Base-by-base conservation (phyloP, 179 eudicot species). In the Amaranthus tricolor region DNA sequence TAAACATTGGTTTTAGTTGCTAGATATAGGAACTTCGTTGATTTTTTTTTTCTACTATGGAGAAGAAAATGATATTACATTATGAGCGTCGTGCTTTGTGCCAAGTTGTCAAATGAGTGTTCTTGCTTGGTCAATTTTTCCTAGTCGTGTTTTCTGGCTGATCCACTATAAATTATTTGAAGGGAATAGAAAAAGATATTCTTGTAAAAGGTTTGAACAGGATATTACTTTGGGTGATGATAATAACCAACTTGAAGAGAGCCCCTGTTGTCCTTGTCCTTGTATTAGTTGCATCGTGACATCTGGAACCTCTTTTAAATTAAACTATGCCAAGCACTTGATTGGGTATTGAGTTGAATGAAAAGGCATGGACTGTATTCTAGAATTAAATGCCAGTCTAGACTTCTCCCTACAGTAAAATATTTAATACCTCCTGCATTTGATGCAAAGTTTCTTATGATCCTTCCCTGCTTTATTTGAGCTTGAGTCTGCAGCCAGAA, bases 191-290 rank as follows among this genome's bases (percentile, higher is more conserved):
- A 86, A 62, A 86, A 86, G 90, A 86, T 88, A 88, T 63, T 73
- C 78, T 59, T 79, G 90, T 89, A 89, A 89, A 87, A 89, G 90
- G 93, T 89, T 79, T 89, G 89, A 89, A 87, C 85, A 84, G 82
- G 85, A 75, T 19, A 62, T 69, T 81, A 75, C 70, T 78, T 69
- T 65, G 74, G 88, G 70, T 72, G 62, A 13, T 56, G 83, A 68
- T 73, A 62, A 12, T 56, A 31, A 81, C 12, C 54, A 73, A 68
- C 9, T 59, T 63, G 89, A 85, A 85, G 89, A 86, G 91, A 87
- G 87, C 91, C 86, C 88, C 48, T 78, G 89, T 84, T 86, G 87
- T 89, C 86, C 88, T 47, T 78, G 90, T 84, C 88, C 83, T 84
- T 90, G 94, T 83, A 78, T 13, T 73, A 90, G 94, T 82, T 81